phyloP scores from a whole-genome alignment of 148 eudicot species.

The Camellia lanceoleosa region DNA sequence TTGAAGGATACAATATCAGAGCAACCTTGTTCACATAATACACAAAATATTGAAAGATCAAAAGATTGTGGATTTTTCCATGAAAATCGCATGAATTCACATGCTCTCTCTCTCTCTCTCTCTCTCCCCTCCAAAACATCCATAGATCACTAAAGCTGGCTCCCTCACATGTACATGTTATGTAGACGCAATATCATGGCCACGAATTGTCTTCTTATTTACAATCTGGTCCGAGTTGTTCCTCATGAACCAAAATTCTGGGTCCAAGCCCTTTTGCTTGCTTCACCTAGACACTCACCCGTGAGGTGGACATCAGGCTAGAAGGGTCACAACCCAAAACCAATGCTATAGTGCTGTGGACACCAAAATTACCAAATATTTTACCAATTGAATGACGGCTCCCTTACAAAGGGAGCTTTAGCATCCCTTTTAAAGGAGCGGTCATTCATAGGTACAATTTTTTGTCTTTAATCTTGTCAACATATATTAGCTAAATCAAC shows the following conservation, averaged over 20 bases:
- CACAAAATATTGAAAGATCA: not conserved
- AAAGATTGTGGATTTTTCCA: not conserved
- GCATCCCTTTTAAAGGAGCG: too few relatives aligned
- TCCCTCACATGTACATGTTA: not conserved
- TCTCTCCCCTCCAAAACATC: not conserved
- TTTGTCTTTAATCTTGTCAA: too few relatives aligned
- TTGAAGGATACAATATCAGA: not conserved
- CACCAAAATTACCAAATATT: too few relatives aligned
- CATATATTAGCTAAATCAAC: too few relatives aligned
- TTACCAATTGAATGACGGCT: too few relatives aligned
- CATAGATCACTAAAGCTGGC: not conserved
- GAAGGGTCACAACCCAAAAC: not conserved
- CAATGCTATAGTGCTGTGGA: not conserved
- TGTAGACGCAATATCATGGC: not conserved
- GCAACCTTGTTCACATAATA: not conserved
- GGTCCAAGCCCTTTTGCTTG: not conserved
- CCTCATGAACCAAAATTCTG: too few relatives aligned
- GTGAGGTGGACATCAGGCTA: not conserved
- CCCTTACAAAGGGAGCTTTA: too few relatives aligned
- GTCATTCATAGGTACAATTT: too few relatives aligned
- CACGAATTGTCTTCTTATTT: not conserved
- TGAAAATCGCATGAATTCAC: slow-evolving; percentile 8
- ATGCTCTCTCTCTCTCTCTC: slow-evolving; percentile 1
- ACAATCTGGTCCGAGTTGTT: too few relatives aligned
- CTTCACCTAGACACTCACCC: not conserved